Evolutionary conservation across 1,284 basidiomycete genomes (phyloP).

Genomic region (Anthracocystis panici-leucophaei): DNA sequence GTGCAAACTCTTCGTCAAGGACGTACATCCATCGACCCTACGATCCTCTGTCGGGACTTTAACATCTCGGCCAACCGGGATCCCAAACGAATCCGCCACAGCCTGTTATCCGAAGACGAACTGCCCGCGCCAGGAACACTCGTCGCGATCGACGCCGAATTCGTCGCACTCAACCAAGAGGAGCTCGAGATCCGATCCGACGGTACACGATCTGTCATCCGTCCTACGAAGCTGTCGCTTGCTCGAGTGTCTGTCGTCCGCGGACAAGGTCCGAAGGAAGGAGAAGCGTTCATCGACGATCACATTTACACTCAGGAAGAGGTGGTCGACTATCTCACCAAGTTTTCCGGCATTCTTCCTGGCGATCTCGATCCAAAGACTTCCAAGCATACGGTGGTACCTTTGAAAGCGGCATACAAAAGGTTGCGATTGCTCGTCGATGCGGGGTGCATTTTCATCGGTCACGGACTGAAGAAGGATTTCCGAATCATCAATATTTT

Average conservation of each 20-base stretch:
- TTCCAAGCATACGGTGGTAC: conserved; percentile 89
- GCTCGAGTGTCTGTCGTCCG: conserved; percentile 94
- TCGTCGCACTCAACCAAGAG: conserved; percentile 95
- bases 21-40: conserved; percentile 50
- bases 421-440: conserved; percentile 95
- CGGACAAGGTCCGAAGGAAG: conserved; percentile 82
- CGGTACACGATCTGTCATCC: conserved; percentile 89
- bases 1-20: conserved; percentile 35
- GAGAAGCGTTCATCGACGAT: conserved; percentile 94
- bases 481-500: conserved; percentile 98
- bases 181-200: conserved; percentile 95
- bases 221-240: conserved; percentile 89
- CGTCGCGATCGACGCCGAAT: conserved; percentile 96
- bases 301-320: conserved; percentile 95
- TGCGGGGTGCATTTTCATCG: conserved; percentile 94
- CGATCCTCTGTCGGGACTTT: conserved; percentile 84
- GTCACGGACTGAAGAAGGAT: conserved; percentile 98
- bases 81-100: conserved; percentile 80
- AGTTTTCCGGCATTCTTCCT: conserved; percentile 86
- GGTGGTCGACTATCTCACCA: conserved; percentile 95
- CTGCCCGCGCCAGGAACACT: conserved; percentile 84
- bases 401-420: conserved; percentile 96
- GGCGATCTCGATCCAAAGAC: conserved; percentile 89
- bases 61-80: conserved; percentile 80
- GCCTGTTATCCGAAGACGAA: conserved; percentile 79